Percentiles rank a stretch among this genome's conserved stretches.
These are phyloP conservation scores for Cephaloascus albidus DNA, from an alignment of 805 yeast genomes.

Conservation along the genomic window DNA sequence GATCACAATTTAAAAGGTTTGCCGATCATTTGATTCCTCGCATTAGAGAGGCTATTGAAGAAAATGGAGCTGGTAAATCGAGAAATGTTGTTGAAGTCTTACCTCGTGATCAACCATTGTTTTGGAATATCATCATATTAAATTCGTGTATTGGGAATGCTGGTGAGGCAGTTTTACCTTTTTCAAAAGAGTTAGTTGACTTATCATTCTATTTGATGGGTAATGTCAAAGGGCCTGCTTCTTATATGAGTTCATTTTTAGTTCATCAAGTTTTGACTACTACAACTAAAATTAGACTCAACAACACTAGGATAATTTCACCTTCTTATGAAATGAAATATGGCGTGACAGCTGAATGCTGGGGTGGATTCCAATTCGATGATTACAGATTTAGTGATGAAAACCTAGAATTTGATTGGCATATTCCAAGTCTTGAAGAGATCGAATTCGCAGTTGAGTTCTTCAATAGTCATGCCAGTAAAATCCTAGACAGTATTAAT, in stretches of 20 bases:
- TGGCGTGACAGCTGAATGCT: conserved; percentile 40
- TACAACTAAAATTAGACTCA: conserved; percentile 49
- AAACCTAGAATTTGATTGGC: conserved; percentile 64
- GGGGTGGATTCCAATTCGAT: conserved; percentile 72
- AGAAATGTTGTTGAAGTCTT: conserved; percentile 58
- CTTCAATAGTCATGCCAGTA: conserved; percentile 39
- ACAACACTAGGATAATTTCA: conserved; percentile 45
- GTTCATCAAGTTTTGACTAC: conserved; percentile 61
- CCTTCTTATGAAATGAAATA: conserved; percentile 27
- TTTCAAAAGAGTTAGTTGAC: conserved; percentile 34
- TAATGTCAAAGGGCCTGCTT: conserved; percentile 55
- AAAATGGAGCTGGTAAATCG: conserved; percentile 73
- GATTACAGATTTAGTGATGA: conserved; percentile 35
- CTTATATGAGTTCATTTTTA: conserved; percentile 49
- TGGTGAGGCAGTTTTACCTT: conserved; percentile 35
- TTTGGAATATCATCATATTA: conserved; percentile 61
- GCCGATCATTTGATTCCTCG: conserved; percentile 36
- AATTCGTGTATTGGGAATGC: conserved; percentile 68
- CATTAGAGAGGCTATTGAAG: conserved; percentile 57
- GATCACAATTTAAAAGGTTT: conserved; percentile 29
- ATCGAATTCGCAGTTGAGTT: conserved; percentile 51
- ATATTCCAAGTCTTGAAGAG: conserved; percentile 49
- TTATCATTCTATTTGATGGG: conserved; percentile 35
- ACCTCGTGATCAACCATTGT: conserved; percentile 71
- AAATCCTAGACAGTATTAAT: conserved; percentile 33